Conservation (phyloP, 2,329 filamentous ascomycete species). For the Cercospora zeae-maydis region DNA sequence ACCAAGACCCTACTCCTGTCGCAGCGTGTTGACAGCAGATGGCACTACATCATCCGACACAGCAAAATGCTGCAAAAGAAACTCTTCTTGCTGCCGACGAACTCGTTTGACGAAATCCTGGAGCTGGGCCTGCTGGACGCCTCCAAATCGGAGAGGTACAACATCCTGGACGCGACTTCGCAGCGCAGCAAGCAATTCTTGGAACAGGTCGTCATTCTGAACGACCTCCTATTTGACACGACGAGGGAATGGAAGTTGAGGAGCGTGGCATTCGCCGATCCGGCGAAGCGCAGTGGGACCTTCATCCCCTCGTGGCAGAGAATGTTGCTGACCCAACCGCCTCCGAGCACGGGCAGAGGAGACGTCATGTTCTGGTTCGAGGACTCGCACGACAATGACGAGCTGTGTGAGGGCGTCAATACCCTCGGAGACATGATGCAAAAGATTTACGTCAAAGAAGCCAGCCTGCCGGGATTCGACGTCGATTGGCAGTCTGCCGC, state of each 20-base stretch:
- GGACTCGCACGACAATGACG: constrained; percentile 19
- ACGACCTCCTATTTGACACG: constrained; percentile 22
- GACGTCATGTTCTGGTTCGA: constrained; percentile 25
- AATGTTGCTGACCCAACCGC: constrained; percentile 22
- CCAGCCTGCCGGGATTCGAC: constrained; percentile 6
- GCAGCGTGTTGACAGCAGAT: constrained; percentile 21
- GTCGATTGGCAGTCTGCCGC: constrained; percentile 16
- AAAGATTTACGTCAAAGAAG: constrained; percentile 19
- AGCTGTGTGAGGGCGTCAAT: constrained; percentile 19
- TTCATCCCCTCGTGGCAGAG: constrained; percentile 23
- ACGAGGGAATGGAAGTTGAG: constrained; percentile 19
- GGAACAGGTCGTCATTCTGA: constrained; percentile 20
- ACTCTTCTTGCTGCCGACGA: constrained; percentile 23
- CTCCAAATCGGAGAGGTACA: constrained; percentile 13
- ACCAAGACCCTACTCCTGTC: constrained; percentile 20
- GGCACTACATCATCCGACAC: constrained; percentile 18
- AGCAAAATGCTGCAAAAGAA: constrained; percentile 21
- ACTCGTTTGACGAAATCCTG: constrained; percentile 19
- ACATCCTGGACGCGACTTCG: constrained; percentile 20
- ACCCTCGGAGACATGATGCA: constrained; percentile 21
- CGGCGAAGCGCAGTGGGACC: background rate
- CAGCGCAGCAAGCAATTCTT: constrained; percentile 19
- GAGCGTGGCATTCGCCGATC: constrained; percentile 14
- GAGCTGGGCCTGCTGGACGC: constrained; percentile 15
- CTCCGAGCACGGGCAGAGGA: constrained; percentile 16